Evolutionary conservation across 1,284 basidiomycete genomes (phyloP), one percentile per base, ranked within the genome.

Genomic region (Heterobasidion occidentale): DNA sequence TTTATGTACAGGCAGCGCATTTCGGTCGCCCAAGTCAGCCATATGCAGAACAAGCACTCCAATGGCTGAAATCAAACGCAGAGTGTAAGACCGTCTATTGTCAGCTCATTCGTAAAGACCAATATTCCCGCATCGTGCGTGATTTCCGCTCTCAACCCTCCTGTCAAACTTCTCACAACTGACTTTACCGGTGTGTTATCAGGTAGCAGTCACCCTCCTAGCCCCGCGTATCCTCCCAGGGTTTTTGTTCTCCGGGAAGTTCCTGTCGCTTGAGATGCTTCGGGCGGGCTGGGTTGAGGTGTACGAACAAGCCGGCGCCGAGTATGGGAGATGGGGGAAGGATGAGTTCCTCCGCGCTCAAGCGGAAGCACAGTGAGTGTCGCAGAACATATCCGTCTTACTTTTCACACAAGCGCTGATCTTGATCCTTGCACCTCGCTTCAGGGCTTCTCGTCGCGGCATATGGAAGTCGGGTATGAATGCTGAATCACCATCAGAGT

Each of bases 1-100:
- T 45, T 15, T 35, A 7, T 12, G 12, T 15, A 19, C 46, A 92
- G 88, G 79, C 74, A 11, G 76, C 83, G 0, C 90, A 95, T 68
- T 95, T 92, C 61, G 92, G 92, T 19, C 81, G 84, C 53, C 79
- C 83, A 2, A 80, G 79, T 0, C 93, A 95, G 65, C 84, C 85
- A 0, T 85, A 85, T 59, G 73, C 84, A 0, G 70, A 73, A 36
- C 92, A 94, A 65, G 85, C 86, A 49, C 69, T 91, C 8, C 76
- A 74, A 0, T 94, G 90, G 87, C 74, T 95, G 6, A 82, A 78
- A 59, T 60, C 69, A n/a, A 68, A 74, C 42, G 68, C 88, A 58
- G 68, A 76, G 20, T 79, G 86, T n/a, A 77, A 77, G 61, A 74
- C 70, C 0, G 71, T 92, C 0, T 83, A 81, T 56, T 87, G 87